Evolutionary conservation across 148 eudicot genomes (phyloP), one percentile per base, ranked within the genome.

Genomic region (Persicaria maculosa): DNA sequence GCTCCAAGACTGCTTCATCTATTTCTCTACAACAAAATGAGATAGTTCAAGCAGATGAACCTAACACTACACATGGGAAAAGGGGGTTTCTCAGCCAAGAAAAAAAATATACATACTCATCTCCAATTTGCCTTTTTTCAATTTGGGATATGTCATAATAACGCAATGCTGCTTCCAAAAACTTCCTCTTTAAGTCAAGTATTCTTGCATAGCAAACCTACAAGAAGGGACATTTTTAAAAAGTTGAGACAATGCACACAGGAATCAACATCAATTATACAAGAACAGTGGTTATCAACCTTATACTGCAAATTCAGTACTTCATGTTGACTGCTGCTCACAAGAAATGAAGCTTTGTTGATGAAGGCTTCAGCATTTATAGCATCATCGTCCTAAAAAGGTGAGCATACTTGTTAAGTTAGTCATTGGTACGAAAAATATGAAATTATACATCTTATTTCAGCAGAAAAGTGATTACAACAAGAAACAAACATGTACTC

Each of bases 141-240:
- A 94, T 92, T 79, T 94, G 97, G 44, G 98, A 92, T 73, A 94
- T 94, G 83, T 84, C 96, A 80, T 94, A 94, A 84, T 94, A 92
- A 22, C 98, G 98, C 9, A 94, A 80, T 44, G 98, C 98, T 79
- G 98, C 98, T 92, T 94, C 98, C 84, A 94, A 74, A 77, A 94
- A 94, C 81, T 92, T 94, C 84, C 98, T 90, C 81, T 94, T 94
- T 77, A 94, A 81, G 85, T 94, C 98, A 15, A 94, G 76, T 74
- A 94, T 88, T 76, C 98, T 87, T 61, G 98, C 97, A 81, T 94
- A 92, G 77, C 97, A 94, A 74, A 94, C 96, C 97, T 93, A 79
- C 48, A 55, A 73, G 44, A 53, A 76, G 54, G 73, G 31, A 4
- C 25, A 19, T 16, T 8, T 46, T 0, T 45, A 45, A 3, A 45